These are phyloP conservation scores for Xylaria venustula DNA, from an alignment of 495 filamentous ascomycete species.

Conservation along the genomic window DNA sequence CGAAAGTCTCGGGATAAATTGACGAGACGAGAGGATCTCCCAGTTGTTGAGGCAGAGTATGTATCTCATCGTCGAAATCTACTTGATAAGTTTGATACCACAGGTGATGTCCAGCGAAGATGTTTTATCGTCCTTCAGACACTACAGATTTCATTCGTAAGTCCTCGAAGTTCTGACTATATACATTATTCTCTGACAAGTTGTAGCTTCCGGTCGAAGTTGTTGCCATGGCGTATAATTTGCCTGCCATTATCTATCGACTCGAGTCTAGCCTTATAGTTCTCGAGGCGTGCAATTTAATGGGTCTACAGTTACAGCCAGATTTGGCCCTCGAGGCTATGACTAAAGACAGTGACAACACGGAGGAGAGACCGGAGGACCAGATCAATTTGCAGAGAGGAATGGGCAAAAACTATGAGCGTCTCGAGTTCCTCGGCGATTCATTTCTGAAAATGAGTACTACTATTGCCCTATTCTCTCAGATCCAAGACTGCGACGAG, in stretches of 20 bases:
- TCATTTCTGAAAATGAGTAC: conserved; percentile 96
- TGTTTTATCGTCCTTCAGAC: conserved; percentile 52
- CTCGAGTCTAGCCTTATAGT: conserved; percentile 81
- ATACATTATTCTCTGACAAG: conserved; percentile 18
- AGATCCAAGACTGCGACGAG: conserved; percentile 76
- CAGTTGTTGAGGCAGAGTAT: conserved; percentile 72
- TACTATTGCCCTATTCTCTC: conserved; percentile 75
- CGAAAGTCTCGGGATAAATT: conserved; percentile 25
- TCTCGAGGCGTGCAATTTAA: conserved; percentile 60
- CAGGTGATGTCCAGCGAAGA: conserved; percentile 32
- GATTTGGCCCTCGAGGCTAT: conserved; percentile 82
- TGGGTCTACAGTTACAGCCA: conserved; percentile 60
- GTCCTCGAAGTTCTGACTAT: conserved; percentile 24
- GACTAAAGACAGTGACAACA: conserved; percentile 93
- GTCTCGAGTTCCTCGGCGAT: conserved; percentile 92
- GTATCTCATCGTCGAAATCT: conserved; percentile 78
- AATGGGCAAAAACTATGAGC: conserved; percentile 97
- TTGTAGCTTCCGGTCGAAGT: conserved; percentile 61
- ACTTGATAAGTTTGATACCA: conserved; percentile 57
- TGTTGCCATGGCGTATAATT: conserved; percentile 65
- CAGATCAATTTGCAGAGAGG: conserved; percentile 77
- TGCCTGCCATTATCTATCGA: conserved; percentile 81
- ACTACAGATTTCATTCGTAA: conserved; percentile 72
- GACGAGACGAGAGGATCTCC: conserved; percentile 60
- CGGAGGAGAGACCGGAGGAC: conserved; percentile 68